phyloP scores from a whole-genome alignment of 345 rosid species.

The Nephelium lappaceum region DNA sequence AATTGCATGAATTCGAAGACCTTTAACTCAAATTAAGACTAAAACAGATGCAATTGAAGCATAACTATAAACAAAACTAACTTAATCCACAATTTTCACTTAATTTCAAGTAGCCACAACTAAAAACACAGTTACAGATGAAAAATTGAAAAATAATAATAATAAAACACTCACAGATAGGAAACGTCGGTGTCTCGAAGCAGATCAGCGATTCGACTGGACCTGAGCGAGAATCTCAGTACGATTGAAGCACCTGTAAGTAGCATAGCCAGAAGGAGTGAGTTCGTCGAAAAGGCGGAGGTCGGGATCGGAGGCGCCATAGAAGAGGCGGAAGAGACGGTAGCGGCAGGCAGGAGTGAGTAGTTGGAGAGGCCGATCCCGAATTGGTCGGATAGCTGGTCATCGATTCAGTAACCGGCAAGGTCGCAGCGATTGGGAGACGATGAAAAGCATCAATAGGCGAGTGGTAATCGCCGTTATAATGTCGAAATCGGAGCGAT shows the following conservation, averaged over 20 bases:
- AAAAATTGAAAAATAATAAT: background rate
- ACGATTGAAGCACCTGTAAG: constrained; percentile 58
- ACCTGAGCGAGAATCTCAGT: constrained; percentile 68
- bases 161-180: constrained; percentile 92
- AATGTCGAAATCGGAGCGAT: constrained; percentile 14
- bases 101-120: background rate
- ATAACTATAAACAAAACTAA: background rate
- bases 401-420: constrained; percentile 50
- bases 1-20: too few species aligned
- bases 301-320: constrained; percentile 73
- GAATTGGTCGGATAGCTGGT: constrained; percentile 48
- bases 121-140: background rate
- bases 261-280: too few species aligned
- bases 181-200: constrained; percentile 81
- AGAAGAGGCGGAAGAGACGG: constrained; percentile 89
- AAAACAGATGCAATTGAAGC: background rate
- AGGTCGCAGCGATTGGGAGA: constrained; percentile 20
- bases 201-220: constrained; percentile 72
- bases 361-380: constrained; percentile 32
- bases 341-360: constrained; percentile 83
- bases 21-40: background rate
- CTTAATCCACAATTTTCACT: background rate
- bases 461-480: constrained; percentile 17
- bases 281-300: constrained; percentile 67
- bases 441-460: constrained; percentile 46